These are phyloP conservation scores for Dioscorea alata DNA, from an alignment of 106 monocot species.

Conservation along the genomic window DNA sequence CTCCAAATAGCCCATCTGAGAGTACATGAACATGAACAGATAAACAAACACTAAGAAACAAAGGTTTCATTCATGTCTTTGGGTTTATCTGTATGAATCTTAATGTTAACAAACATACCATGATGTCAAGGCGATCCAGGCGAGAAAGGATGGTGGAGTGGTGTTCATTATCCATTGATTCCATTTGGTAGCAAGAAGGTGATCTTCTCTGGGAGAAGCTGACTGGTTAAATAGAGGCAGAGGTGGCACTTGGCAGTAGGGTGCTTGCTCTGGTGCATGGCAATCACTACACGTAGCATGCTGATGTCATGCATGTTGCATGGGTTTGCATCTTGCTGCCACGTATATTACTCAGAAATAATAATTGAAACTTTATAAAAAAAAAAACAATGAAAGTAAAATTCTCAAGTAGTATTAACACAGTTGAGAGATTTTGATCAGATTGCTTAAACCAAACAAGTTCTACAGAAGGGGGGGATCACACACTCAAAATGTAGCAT, in stretches of 20 bases:
- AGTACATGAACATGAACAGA: not conserved
- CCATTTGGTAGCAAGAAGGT: not conserved
- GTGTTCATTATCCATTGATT: not conserved
- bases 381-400: no score
- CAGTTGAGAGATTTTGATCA: not conserved
- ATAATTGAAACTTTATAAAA: no score
- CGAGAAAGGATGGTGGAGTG: not conserved
- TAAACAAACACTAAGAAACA: not conserved
- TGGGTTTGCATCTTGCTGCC: not conserved
- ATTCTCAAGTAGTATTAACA: no score
- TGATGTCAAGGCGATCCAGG: conserved; percentile 1
- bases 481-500: not conserved
- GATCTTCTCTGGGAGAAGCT: not conserved
- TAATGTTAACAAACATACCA: not conserved
- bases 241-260: not conserved
- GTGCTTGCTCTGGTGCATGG: no score
- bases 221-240: not conserved
- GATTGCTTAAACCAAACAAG: not conserved
- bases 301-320: not conserved
- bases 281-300: not conserved
- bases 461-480: not conserved
- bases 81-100: not conserved
- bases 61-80: not conserved
- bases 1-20: not conserved
- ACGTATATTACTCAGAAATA: not conserved